Evolutionary conservation across 495 filamentous ascomycete genomes (phyloP), one percentile per base, ranked within the genome.

Genomic region (Hypoxylon fuscum): DNA sequence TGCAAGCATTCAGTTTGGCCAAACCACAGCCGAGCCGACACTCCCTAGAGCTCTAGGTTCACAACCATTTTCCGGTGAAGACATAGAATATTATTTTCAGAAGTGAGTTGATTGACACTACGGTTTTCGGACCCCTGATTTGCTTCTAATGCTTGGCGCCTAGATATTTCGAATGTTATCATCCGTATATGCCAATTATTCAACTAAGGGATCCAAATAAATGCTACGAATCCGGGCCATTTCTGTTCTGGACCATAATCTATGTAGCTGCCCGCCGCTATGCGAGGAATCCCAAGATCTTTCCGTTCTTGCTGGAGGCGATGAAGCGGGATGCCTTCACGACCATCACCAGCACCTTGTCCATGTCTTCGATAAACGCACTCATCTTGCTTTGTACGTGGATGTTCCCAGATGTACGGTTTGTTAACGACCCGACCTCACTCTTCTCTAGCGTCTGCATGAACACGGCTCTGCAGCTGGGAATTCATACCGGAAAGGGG

Each of bases 231-330:
- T 47, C 69, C 2, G 70, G 72, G 12, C 71, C 69, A 2, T 58
- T 79, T 12, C 58, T 80, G 14, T 80, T 80, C 45, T 80, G 77
- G 77, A 69, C 74, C 14, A 75, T 80, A 60, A 75, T 80, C 40
- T 71, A 76, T 53, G 70, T 79, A 18, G 65, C 76, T 12, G 74
- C 70, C 27, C 76, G 75, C 32, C 76, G 76, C 17, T 77, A 74
- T 62, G 75, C 72, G 14, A 71, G 65, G 38, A 79, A 65, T 67
- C 74, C 44, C 50, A 76, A 58, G 60, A 77, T 78, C 10, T 73
- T 76, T 7, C 61, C 68, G 37, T 79, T 78, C 37, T 55, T 80
- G 14, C 63, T 72, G 38, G 77, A 79, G 21, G 63, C 71, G 11
- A 49, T 80, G 23, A 60, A 73, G 50, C 65, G 70, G 4, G 72